A percentile compares a stretch with the other conserved stretches of the same genome.
These are phyloP conservation scores for Colletotrichum lupini DNA, from an alignment of 2,329 filamentous ascomycete species.

Conservation along the genomic window DNA sequence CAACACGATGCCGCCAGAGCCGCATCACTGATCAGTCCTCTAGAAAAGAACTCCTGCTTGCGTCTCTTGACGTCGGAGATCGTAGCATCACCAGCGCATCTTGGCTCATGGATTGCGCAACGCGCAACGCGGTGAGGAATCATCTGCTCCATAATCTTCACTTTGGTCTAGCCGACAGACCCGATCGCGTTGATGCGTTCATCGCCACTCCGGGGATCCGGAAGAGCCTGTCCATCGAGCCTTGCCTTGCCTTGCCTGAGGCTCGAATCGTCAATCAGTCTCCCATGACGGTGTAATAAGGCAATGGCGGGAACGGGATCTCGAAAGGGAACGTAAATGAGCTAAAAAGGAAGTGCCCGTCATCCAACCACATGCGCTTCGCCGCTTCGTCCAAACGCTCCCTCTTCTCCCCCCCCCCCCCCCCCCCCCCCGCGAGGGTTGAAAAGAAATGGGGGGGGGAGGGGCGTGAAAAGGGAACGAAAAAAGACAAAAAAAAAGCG, in stretches of 20 bases:
- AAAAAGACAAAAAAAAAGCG: too few relatives aligned
- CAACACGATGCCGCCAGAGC: slow-evolving; percentile 22
- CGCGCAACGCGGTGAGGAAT: background rate
- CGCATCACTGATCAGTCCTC: slow-evolving; percentile 1
- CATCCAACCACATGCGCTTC: background rate
- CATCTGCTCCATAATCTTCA: background rate
- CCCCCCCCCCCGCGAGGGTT: too few relatives aligned
- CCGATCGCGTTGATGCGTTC: background rate
- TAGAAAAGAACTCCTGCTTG: background rate
- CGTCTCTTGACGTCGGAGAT: background rate
- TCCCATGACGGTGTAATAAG: background rate
- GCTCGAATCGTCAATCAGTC: background rate
- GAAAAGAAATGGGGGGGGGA: too few relatives aligned
- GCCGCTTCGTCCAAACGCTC: slow-evolving; percentile 18
- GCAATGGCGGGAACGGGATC: background rate
- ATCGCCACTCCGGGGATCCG: background rate
- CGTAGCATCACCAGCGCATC: background rate
- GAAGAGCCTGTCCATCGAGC: too few relatives aligned
- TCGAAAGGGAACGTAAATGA: background rate
- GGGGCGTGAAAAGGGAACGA: too few relatives aligned
- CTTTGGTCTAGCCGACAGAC: background rate
- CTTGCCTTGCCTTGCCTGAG: too few relatives aligned
- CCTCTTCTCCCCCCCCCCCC: background rate
- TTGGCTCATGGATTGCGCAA: slow-evolving; percentile 25
- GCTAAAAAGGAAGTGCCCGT: background rate